Evolutionary conservation across 2,329 filamentous ascomycete genomes (phyloP), one percentile per base, ranked within the genome.

Genomic region (Tolypocladium pustulatum): DNA sequence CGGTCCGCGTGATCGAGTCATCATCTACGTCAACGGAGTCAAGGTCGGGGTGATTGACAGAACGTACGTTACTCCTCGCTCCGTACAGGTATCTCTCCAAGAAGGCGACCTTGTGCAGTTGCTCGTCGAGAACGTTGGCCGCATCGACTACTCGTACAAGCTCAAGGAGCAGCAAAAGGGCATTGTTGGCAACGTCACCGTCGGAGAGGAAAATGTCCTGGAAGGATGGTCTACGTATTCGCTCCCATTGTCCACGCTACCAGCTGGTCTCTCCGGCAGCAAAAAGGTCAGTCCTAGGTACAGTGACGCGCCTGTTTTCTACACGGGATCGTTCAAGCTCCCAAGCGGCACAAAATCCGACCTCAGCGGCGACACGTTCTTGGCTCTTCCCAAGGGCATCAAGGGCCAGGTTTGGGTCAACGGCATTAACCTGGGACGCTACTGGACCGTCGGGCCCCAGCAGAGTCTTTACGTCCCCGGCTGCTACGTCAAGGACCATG

Each of bases 51-150:
- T 80, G 5, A 74, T 80, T 36, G 79, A 81, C 60, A 75, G 70
- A 61, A 73, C 71, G 22, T 80, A 80, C 62, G 61, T 65, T 46
- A 61, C 65, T 12, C 77, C 77, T 0, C 65, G 66, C 1, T 69
- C 67, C 4, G 71, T 81, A 15, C 70, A 59, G 0, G 55, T 81
- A 1, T 59, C 65, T 0, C 65, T 81, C 9, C 62, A 66, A 22
- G 61, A 64, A 1, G 75, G 75, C 7, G 76, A 79, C 61, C 69
- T 63, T 30, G 61, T 80, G 6, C 68, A 73, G 58, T 70, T 80
- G 0, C 64, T 81, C 4, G 73, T 80, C 1, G 78, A 81, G 65
- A 81, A 81, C 55, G 69, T 81, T n/a, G 78, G 78, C 1, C 72
- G 78, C 3, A 75, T 80, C 1, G 75, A 80, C 60, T 79, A 76